Percentiles rank a stretch among this genome's conserved stretches.
phyloP scores from a whole-genome alignment of 768 basidiomycete species.

The Clitopilus passeckerianus region DNA sequence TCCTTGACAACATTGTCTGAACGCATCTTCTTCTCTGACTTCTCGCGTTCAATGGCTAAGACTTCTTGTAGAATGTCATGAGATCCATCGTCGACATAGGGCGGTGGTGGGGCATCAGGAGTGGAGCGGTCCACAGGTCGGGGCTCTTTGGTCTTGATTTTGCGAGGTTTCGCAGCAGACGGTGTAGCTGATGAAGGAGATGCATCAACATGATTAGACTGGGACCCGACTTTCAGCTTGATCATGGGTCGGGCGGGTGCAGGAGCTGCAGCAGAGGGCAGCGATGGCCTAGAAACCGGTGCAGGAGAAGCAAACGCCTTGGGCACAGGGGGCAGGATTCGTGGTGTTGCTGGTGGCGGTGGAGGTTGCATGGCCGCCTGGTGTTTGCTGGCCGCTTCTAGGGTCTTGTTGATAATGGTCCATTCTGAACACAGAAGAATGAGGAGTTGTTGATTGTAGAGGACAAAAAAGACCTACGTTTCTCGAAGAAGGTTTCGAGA shows the following conservation, averaged over 20 bases:
- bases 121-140: constrained; percentile 25
- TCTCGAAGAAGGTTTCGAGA: constrained; percentile 81
- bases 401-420: constrained; percentile 80
- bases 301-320: constrained; percentile 28
- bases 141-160: constrained; percentile 38
- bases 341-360: constrained; percentile 24
- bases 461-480: constrained; percentile 47
- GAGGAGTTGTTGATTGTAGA: background rate
- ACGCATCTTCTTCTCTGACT: constrained; percentile 49
- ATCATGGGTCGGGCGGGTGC: constrained; percentile 50
- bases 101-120: constrained; percentile 57
- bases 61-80: constrained; percentile 80
- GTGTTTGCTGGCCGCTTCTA: constrained; percentile 60
- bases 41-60: constrained; percentile 71
- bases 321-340: constrained; percentile 32
- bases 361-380: constrained; percentile 20
- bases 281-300: constrained; percentile 7
- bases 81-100: constrained; percentile 77
- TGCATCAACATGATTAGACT: constrained; percentile 18
- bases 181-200: constrained; percentile 22
- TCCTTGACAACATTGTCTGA: constrained; percentile 25
- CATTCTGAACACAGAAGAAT: constrained; percentile 52
- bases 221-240: constrained; percentile 59
- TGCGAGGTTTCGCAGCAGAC: constrained; percentile 27
- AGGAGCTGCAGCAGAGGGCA: constrained; percentile 19